phyloP scores from a whole-genome alignment of 495 filamentous ascomycete genomes.

The Penicillium argentinense region DNA sequence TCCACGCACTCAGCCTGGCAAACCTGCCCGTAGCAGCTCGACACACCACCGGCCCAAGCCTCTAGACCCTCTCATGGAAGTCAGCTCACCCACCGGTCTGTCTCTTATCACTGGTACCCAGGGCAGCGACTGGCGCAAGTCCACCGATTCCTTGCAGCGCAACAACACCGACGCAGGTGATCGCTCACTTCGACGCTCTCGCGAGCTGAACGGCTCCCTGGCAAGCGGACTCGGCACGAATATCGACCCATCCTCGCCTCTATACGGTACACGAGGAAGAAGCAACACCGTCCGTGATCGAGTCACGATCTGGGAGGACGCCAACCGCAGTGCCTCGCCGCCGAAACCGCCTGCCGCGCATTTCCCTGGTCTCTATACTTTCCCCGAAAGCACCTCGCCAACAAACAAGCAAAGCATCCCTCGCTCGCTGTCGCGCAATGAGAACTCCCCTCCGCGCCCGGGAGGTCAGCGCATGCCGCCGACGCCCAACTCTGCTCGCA shows the following conservation, averaged over 20 bases:
- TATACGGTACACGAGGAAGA: background rate
- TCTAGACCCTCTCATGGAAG: constrained; percentile 12
- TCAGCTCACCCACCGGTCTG: constrained; percentile 11
- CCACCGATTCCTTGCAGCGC: constrained; percentile 19
- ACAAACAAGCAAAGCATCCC: constrained; percentile 10
- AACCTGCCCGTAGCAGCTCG: constrained; percentile 21
- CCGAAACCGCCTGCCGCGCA: constrained; percentile 4
- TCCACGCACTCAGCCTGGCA: constrained; percentile 36
- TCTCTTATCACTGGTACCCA: constrained; percentile 26
- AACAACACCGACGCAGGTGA: constrained; percentile 15
- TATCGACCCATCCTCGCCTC: constrained; percentile 1
- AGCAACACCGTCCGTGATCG: constrained; percentile 19
- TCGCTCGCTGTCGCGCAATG: constrained; percentile 12
- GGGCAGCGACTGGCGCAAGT: constrained; percentile 27
- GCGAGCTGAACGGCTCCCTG: constrained; percentile 9
- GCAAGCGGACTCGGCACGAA: constrained; percentile 8
- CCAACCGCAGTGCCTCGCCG: constrained; percentile 19
- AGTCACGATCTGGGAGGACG: constrained; percentile 46
- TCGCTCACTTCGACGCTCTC: constrained; percentile 2
- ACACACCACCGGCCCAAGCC: constrained; percentile 19
- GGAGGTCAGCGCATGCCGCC: constrained; percentile 11
- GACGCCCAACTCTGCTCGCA: constrained; percentile 18
- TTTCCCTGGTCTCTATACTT: constrained; percentile 9
- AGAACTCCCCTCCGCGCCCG: constrained; percentile 15
- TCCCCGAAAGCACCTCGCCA: constrained; percentile 17